Evolutionary conservation across 176 grass and related monocot genomes (phyloP), one percentile per base, ranked within the genome.

Genomic region (Phyllostachys edulis): DNA sequence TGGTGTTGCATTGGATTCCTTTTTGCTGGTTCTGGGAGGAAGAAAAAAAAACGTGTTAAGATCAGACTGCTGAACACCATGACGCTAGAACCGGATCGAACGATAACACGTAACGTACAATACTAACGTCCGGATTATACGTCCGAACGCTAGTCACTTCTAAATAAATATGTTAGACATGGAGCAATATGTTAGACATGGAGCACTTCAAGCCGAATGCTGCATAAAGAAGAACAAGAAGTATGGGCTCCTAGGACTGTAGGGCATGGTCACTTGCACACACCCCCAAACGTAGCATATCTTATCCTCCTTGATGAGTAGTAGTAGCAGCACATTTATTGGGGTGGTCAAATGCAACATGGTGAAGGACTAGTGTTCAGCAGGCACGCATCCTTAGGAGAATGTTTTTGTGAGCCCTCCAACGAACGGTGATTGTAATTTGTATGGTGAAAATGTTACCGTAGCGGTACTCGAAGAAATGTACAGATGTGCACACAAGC

Each of bases 401-500:
- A 90, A 90, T 90, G 85, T 87, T 74, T 83, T 54, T 13, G 75
- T 52, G 75, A 80, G 51, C 24, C 72, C 79, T 5, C 75, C 24
- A 63, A 80, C 62, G 75, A 84, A 59, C 9, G 74, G 40, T 29
- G 67, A 40, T 40, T 34, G 32, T 34, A 34, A 55, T 40, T 50
- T 73, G 32, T 29, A 71, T 50, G 44, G 20, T 5, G 1, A 82
- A 72, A 82, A 34, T 26, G 41, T 26, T 13, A 24, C 9, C 4
- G 3, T 13, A 60, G 56, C 9, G n/a, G 9, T 60, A 23, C n/a
- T 34, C 7, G 63, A 61, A 23, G 51, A 26, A 3, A 47, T 16
- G 63, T 11, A 32, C 26, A 71, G n/a, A n/a, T n/a, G n/a, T n/a
- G n/a, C n/a, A n/a, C n/a, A n/a, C n/a, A n/a, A n/a, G n/a, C n/a